Base-by-base conservation (phyloP, 1,139 yeast species). In the Dujonia santamariae region DNA sequence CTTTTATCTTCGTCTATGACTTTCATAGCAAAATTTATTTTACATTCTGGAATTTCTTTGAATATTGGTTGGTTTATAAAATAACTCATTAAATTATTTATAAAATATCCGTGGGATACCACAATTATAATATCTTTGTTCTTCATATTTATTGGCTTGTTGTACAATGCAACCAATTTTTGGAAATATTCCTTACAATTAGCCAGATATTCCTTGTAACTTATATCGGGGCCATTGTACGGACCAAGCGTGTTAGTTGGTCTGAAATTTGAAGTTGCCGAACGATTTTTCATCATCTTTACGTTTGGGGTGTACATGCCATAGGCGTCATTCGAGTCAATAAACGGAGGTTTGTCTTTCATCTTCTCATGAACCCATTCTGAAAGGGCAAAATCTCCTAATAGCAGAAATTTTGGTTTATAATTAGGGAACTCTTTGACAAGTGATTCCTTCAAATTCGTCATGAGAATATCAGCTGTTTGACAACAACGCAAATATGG, bases 331-430 rank as follows among this genome's bases (percentile, higher is more conserved):
- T 64, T 65, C 24, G 72, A 63, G 48, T 68, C 75, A 19, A 51
- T 43, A 40, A 64, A 67, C 3, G 73, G 74, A 4, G 75, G 74
- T 41, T 67, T 63, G 35, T 63, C 56, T 34, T 51, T 53, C 75
- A 68, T 68, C 31, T 61, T 57, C 37, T 67, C 74, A 41, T 69
- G 75, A 40, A 69, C 57, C 75, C 75, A 69, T 45, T 69, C 75
- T 32, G 69, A 61, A 23, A 68, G 50, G 11, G 75, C 75, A 54
- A 69, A 68, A 46, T 69, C 75, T 3, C 74, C 70, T 32, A 68
- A 46, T 21, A 69, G 50, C 40, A 64, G 75, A 47, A 60, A 67
- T 42, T 68, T 46, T 18, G 64, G 44, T 44, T 63, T 64, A 39
- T 56, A 59, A 30, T 58, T 47, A 14, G 71, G 70, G 40, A 43